Percentiles rank a stretch among this genome's conserved stretches.
phyloP scores from a whole-genome alignment of 73 alveolate genomes.

The Paramecium octaurelia region DNA sequence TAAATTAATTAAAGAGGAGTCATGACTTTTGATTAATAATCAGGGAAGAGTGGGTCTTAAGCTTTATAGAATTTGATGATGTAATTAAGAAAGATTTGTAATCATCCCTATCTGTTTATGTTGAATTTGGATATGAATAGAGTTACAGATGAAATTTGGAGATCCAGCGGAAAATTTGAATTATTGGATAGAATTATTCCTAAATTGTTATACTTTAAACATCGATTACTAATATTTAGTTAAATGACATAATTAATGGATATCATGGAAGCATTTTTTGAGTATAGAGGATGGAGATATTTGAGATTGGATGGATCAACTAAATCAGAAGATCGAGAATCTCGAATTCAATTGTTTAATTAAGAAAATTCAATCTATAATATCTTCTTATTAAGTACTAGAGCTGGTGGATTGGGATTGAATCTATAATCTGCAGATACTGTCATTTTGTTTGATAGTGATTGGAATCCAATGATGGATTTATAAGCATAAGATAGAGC shows the following conservation, averaged over 20 bases:
- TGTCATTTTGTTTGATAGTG: constrained; percentile 95
- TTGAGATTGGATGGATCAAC: constrained; percentile 96
- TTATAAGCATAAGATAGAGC: constrained; percentile 98
- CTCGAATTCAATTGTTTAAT: constrained; percentile 80
- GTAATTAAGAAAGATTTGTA: constrained; percentile 97
- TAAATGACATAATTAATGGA: constrained; percentile 97
- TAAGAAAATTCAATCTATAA: constrained; percentile 77
- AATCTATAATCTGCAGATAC: constrained; percentile 97
- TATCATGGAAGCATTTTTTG: constrained; percentile 90
- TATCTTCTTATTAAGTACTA: constrained; percentile 87
- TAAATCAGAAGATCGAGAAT: constrained; percentile 94
- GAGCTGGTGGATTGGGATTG: constrained; percentile 98
- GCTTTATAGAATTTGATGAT: constrained; percentile 96
- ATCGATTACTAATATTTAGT: constrained; percentile 94
- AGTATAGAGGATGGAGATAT: constrained; percentile 83
- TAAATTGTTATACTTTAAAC: constrained; percentile 85
- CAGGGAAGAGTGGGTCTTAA: constrained; percentile 8
- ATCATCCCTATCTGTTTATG: constrained; percentile 98
- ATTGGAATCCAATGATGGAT: constrained; percentile 99
- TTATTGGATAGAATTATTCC: constrained; percentile 96
- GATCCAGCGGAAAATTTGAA: constrained; percentile 96
- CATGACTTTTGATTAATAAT: constrained; percentile 68
- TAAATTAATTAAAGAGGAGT: constrained; percentile 93
- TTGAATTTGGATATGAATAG: constrained; percentile 54
- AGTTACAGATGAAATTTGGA: constrained; percentile 87